Evolutionary conservation across 257 asterid species (phyloP).

Genomic region (Nicotiana attenuata): DNA sequence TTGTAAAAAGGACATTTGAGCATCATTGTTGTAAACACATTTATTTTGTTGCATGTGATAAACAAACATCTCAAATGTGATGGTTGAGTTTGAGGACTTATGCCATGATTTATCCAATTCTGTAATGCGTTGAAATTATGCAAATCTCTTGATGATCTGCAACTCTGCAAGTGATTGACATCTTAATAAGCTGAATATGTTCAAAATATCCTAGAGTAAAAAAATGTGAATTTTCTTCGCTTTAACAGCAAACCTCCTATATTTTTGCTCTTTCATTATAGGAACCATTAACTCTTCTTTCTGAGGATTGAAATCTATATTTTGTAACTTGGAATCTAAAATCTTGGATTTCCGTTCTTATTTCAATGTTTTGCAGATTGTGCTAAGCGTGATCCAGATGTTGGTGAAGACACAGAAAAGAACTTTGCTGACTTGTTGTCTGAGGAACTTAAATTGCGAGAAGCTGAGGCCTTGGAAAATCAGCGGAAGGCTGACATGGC

Average conservation of each 20-base stretch:
- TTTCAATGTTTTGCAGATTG: conserved; percentile 49
- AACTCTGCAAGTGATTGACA: not conserved
- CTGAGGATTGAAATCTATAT: not conserved
- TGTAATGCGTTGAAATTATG: not conserved
- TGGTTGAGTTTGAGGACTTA: not conserved
- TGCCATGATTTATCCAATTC: not conserved
- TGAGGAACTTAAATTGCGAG: conserved; percentile 74
- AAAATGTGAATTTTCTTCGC: not conserved
- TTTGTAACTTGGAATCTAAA: not conserved
- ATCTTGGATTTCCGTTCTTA: not conserved
- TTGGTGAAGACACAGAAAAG: conserved; percentile 76
- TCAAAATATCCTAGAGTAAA: conserved; percentile 15
- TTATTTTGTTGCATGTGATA: not conserved
- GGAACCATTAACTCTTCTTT: conserved; percentile 6
- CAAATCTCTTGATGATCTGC: not conserved
- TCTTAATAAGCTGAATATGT: conserved; percentile 6
- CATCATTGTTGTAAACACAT: not conserved
- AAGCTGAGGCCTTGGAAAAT: conserved; percentile 71
- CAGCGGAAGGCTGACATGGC: conserved; percentile 87
- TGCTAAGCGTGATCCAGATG: conserved; percentile 81
- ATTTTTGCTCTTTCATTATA: not conserved
- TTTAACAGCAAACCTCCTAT: no score
- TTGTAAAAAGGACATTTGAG: not conserved
- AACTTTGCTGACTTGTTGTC: conserved; percentile 77
- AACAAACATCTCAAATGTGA: not conserved